Base-by-base conservation (phyloP, 805 yeast species). In the Tetrapisispora namnaoensis region DNA sequence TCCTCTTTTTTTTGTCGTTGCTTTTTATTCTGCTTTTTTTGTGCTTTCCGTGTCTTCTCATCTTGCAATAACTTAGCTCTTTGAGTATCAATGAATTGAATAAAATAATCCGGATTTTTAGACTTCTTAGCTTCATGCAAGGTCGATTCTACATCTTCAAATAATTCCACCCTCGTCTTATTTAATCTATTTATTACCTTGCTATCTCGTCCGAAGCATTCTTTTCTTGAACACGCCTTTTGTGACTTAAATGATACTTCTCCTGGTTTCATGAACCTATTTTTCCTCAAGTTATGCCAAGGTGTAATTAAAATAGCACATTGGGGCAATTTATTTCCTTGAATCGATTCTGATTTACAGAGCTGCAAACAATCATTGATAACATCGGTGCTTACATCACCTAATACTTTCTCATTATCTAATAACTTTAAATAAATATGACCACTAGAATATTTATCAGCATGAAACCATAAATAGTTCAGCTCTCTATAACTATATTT, bases 281-380 rank as follows among this genome's bases (percentile, higher is more conserved):
- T 78, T 54, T 82, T 82, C 39, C 75, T 71, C 48, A 86, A 68
- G 59, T 86, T 86, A 24, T 75, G 72, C 74, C 86, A 86, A 0
- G 90, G 88, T 0, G 95, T 86, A 56, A 79, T 79, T 38, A 86
- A 75, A 9, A 86, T 75, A 2, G 82, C 78, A 50, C 84, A 70
- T 55, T 81, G 81, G 58, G 79, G 78, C 55, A 77, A 63, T 58
- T 86, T 86, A 65, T 81, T 83, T 14, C 86, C 93, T 58, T 80
- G 79, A 36, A 85, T 84, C 4, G 90, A 83, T 61, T 82, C 82
- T 11, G 86, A 83, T 61, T 86, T 83, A 28, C 91, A 82, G 49
- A 86, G 68, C 56, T 86, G 95, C 1, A 83, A 82, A 43, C 82
- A 76, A 52, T 76, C 82, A 36, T 61, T 65, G 11, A 85, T 59